These are phyloP conservation scores for Hypericum androsaemum DNA, from an alignment of 345 rosid species.

Conservation along the genomic window DNA sequence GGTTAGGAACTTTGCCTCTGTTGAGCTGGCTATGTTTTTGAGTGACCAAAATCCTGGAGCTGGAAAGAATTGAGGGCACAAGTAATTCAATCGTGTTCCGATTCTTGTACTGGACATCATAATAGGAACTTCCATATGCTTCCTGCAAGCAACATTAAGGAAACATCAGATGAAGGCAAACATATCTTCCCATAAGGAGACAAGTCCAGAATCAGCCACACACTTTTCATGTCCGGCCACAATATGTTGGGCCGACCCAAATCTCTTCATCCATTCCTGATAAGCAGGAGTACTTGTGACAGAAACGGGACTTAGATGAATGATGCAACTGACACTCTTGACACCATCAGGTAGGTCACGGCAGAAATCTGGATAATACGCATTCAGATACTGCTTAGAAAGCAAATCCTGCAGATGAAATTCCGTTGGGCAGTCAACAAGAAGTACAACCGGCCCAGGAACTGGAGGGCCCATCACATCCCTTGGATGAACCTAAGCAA, in stretches of 20 bases:
- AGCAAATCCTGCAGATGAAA: conserved; percentile 46
- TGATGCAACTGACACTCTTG: conserved; percentile 57
- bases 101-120: conserved; percentile 71
- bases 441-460: conserved; percentile 80
- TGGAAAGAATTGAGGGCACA: conserved; percentile 95
- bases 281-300: conserved; percentile 48
- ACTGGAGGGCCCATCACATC: conserved; percentile 94
- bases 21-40: conserved; percentile 20
- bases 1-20: conserved; percentile 15
- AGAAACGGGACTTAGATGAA: conserved; percentile 75
- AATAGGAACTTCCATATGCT: conserved; percentile 74
- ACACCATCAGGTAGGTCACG: conserved; percentile 17
- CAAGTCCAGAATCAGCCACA: conserved; percentile 16
- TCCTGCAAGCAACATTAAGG: conserved; percentile 30
- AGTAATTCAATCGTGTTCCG: conserved; percentile 68
- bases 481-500: conserved; percentile 69
- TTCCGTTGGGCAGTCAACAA: conserved; percentile 87
- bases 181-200: conserved; percentile 5
- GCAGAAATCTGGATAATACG: conserved; percentile 36
- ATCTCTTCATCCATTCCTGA: conserved; percentile 74
- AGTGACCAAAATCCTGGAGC: conserved; percentile 74
- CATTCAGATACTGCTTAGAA: conserved; percentile 35
- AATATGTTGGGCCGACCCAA: conserved; percentile 65
- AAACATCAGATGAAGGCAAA: conserved; percentile 1
- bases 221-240: conserved; percentile 86